Conservation (phyloP, 2,329 filamentous ascomycete genomes). For the Aspergillus glaucus region DNA sequence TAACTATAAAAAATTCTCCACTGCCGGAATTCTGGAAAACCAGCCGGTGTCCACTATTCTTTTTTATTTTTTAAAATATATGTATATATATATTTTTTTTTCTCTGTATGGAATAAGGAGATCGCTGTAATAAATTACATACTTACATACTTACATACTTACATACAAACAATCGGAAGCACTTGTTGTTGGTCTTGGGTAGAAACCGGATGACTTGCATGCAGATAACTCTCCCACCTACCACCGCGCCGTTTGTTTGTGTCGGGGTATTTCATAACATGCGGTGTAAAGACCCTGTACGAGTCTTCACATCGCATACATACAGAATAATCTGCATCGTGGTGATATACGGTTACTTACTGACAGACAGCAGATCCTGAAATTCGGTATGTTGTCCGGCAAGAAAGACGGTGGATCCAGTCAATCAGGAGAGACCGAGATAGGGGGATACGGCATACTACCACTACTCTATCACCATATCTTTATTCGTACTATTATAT, state of each 20-base stretch:
- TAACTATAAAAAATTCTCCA: slow-evolving; percentile 4
- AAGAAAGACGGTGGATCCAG: not conserved
- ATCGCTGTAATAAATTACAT: not conserved
- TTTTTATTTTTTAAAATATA: not conserved
- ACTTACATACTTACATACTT: not conserved
- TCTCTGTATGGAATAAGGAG: not conserved
- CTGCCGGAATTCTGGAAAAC: slow-evolving; percentile 8
- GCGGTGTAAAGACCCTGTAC: not conserved
- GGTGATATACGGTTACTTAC: too few species aligned
- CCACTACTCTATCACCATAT: not conserved
- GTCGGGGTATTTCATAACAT: not conserved
- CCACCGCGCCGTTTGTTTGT: too few species aligned
- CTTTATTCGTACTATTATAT: too few species aligned
- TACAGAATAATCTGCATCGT: not conserved
- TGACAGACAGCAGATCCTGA: not conserved
- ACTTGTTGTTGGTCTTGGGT: too few species aligned
- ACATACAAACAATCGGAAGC: not conserved
- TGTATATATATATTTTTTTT: not conserved
- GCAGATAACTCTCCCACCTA: not conserved
- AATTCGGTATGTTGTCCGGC: not conserved
- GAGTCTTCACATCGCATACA: not conserved
- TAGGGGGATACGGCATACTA: not conserved
- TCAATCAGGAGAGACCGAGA: not conserved
- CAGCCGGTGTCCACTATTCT: not conserved
- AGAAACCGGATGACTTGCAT: not conserved